phyloP scores from a whole-genome alignment of 495 filamentous ascomycete genomes.

The Friedmanniomyces endolithicus region DNA sequence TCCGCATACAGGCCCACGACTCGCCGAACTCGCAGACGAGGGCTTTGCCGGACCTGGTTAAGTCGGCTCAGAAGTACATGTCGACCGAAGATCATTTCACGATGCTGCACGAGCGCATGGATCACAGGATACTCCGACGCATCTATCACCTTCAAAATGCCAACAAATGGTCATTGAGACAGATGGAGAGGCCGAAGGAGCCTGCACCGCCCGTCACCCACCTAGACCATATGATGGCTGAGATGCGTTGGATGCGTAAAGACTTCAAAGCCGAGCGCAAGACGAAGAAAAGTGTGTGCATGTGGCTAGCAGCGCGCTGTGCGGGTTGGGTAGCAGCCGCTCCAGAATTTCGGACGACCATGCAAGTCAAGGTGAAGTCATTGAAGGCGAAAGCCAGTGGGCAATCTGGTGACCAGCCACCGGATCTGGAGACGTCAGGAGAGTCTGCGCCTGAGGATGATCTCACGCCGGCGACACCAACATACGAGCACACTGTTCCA shows the following conservation, averaged over 20 bases:
- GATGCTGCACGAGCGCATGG: constrained; percentile 68
- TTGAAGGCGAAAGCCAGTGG: not conserved
- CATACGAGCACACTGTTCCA: not conserved
- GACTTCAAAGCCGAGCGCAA: constrained; percentile 90
- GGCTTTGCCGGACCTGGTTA: constrained; percentile 54
- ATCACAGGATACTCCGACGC: constrained; percentile 65
- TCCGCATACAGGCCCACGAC: constrained; percentile 53
- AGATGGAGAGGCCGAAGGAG: constrained; percentile 66
- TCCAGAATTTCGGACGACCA: constrained; percentile 44
- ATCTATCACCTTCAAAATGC: constrained; percentile 82
- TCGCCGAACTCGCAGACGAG: constrained; percentile 39
- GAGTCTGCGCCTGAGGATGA: constrained; percentile 29
- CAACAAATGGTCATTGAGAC: constrained; percentile 81
- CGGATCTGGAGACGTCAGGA: constrained; percentile 24
- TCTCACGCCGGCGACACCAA: constrained; percentile 23
- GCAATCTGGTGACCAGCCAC: constrained; percentile 7
- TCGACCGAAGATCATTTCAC: constrained; percentile 65
- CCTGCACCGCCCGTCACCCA: constrained; percentile 62
- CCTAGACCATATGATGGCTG: constrained; percentile 72
- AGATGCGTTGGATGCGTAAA: constrained; percentile 94
- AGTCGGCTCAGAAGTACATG: constrained; percentile 68
- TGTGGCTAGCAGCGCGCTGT: constrained; percentile 64
- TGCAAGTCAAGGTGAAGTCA: constrained; percentile 49
- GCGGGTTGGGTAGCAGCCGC: constrained; percentile 61
- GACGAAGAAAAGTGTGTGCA: constrained; percentile 76